Percentiles rank a stretch among this genome's conserved stretches.
These are phyloP conservation scores for Spirogloea muscicola DNA, from an alignment of 139 green algal genomes.

Conservation along the genomic window DNA sequence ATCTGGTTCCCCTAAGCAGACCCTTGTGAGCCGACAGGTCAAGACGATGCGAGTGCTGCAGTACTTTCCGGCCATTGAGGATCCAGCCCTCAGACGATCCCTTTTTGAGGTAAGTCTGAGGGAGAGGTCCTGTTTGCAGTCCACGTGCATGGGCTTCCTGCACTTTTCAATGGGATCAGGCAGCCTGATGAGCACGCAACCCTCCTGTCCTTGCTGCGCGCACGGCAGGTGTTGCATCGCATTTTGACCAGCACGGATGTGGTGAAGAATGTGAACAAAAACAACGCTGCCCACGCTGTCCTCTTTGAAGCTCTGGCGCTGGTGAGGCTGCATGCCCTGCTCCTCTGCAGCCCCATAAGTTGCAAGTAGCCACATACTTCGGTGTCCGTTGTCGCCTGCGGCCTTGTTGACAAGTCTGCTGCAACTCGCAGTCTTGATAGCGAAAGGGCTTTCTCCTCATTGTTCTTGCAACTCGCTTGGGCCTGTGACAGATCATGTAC, in stretches of 20 bases:
- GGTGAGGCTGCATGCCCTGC: constrained; percentile 27
- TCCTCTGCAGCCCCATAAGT: too few species aligned
- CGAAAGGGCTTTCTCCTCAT: too few species aligned
- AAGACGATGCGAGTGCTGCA: constrained; percentile 88
- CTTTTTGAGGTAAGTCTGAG: constrained; percentile 61
- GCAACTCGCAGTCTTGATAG: too few species aligned
- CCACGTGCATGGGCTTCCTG: too few species aligned
- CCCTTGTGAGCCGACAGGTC: too few species aligned
- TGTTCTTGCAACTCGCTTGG: too few species aligned
- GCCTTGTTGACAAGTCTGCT: too few species aligned
- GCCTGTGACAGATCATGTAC: constrained; percentile 29
- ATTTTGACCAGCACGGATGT: constrained; percentile 50
- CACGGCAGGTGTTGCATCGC: constrained; percentile 44
- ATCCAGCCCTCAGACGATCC: constrained; percentile 49
- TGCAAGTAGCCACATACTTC: too few species aligned
- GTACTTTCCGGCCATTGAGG: constrained; percentile 86
- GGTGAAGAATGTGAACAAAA: constrained; percentile 84
- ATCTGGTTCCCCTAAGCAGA: too few species aligned
- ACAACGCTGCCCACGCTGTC: constrained; percentile 92
- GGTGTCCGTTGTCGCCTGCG: too few species aligned
- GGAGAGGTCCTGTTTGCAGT: too few species aligned
- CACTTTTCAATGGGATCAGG: background rate
- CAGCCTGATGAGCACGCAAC: background rate
- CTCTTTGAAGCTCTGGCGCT: constrained; percentile 95
- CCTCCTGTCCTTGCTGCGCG: background rate